A percentile compares a stretch with the other conserved stretches of the same genome.
Conservation (phyloP, 257 asterid genomes). For the Fraxinus pennsylvanica region DNA sequence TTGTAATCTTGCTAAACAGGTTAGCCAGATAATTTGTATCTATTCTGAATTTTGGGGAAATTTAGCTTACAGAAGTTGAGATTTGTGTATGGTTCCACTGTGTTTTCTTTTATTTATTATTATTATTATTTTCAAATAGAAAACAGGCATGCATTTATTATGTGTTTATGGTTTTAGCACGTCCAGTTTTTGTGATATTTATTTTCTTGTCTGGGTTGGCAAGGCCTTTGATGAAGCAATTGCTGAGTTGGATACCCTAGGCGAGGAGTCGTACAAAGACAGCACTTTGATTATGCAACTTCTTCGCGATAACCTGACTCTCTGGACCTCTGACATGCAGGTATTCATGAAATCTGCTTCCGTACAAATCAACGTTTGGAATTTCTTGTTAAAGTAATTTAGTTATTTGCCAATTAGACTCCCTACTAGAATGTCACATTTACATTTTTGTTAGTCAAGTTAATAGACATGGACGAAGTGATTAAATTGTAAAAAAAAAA, state of each 20-base stretch:
- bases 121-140: too few relatives aligned
- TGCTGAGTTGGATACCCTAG: slow-evolving; percentile 80
- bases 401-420: neutral
- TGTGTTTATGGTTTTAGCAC: neutral
- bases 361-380: neutral
- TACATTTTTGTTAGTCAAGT: neutral
- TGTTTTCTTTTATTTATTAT: too few relatives aligned
- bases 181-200: neutral
- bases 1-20: slow-evolving; percentile 87
- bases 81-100: neutral
- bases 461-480: neutral
- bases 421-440: neutral
- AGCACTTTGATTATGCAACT: slow-evolving; percentile 94
- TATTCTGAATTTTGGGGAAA: neutral
- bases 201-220: neutral
- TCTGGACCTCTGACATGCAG: slow-evolving; percentile 90
- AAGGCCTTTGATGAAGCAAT: slow-evolving; percentile 95
- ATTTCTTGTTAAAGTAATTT: neutral
- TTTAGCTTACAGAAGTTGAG: neutral
- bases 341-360: slow-evolving; percentile 29
- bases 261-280: slow-evolving; percentile 98
- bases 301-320: slow-evolving; percentile 83
- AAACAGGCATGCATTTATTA: neutral
- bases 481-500: neutral
- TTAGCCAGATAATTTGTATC: slow-evolving; percentile 7